Evolutionary conservation across 768 basidiomycete genomes (phyloP).

Genomic region (Mycena filopes): DNA sequence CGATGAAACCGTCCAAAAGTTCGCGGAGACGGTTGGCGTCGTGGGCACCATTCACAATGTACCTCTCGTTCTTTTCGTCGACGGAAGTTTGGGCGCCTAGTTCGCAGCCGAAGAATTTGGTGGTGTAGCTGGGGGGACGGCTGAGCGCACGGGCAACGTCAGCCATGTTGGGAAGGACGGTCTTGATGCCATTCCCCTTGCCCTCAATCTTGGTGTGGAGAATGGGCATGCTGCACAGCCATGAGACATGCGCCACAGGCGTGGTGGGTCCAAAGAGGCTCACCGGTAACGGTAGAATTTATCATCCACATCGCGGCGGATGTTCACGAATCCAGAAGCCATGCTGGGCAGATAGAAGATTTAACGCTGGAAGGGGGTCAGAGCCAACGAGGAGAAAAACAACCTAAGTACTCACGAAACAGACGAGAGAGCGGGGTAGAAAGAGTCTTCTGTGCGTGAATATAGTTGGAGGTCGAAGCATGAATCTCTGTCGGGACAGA

Average conservation of each 20-base stretch:
- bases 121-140: constrained; percentile 95
- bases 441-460: constrained; percentile 71
- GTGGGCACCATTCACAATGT: constrained; percentile 98
- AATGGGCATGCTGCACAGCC: constrained; percentile 83
- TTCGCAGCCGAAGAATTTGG: constrained; percentile 99
- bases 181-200: constrained; percentile 99
- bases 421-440: constrained; percentile 59
- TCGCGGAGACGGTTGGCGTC: constrained; percentile 92
- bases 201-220: constrained; percentile 97
- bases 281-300: constrained; percentile 95
- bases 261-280: constrained; percentile 36
- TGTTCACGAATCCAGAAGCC: constrained; percentile 90
- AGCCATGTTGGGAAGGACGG: constrained; percentile 97
- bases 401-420: constrained; percentile 55
- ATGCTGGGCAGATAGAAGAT: constrained; percentile 70
- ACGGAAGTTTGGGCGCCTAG: constrained; percentile 97
- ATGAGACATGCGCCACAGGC: constrained; percentile 15
- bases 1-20: constrained; percentile 96
- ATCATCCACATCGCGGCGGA: constrained; percentile 96
- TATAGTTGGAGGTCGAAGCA: constrained; percentile 91
- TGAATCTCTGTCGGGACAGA: constrained; percentile 87
- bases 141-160: constrained; percentile 96
- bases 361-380: constrained; percentile 62
- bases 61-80: constrained; percentile 96
- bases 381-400: neutral